phyloP scores from a whole-genome alignment of 2,329 filamentous ascomycete genomes.

The Monosporascus sp. region DNA sequence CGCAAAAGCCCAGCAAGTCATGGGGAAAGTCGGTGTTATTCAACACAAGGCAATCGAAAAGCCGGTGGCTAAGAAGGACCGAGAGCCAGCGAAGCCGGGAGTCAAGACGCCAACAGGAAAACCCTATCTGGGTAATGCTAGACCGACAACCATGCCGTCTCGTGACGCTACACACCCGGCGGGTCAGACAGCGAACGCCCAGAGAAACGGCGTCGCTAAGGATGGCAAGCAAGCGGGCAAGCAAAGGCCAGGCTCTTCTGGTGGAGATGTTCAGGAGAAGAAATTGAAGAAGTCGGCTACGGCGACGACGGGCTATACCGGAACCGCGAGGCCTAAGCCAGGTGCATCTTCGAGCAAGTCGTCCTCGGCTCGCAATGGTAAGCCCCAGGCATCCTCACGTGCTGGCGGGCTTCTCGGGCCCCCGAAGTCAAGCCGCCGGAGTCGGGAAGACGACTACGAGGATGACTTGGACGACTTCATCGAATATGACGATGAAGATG shows the following conservation, averaged over 20 bases:
- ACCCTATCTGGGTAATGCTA: constrained; percentile 19
- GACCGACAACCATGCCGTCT: constrained; percentile 8
- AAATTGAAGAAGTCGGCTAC: constrained; percentile 56
- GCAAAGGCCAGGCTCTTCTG: constrained; percentile 22
- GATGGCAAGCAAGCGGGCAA: constrained; percentile 20
- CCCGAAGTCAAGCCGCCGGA: constrained; percentile 23
- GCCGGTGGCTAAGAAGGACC: constrained; percentile 50
- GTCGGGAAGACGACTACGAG: constrained; percentile 56
- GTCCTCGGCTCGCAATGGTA: constrained; percentile 13
- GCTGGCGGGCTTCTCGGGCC: constrained; percentile 31
- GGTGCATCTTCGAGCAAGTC: constrained; percentile 28
- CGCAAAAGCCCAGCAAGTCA: constrained; percentile 56
- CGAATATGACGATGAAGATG: constrained; percentile 55
- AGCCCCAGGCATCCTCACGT: constrained; percentile 13
- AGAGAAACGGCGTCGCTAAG: constrained; percentile 17
- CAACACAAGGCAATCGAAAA: constrained; percentile 71
- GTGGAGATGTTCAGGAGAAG: constrained; percentile 41
- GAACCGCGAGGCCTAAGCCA: constrained; percentile 57
- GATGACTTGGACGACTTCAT: constrained; percentile 57
- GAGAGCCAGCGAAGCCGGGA: constrained; percentile 37
- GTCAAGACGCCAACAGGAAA: constrained; percentile 23
- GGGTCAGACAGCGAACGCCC: constrained; percentile 8
- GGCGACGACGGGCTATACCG: constrained; percentile 61
- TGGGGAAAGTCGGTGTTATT: constrained; percentile 63
- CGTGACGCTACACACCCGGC: constrained; percentile 14